These are phyloP conservation scores for Conringia planisiliqua DNA, from an alignment of 345 rosid genomes.

Conservation along the genomic window DNA sequence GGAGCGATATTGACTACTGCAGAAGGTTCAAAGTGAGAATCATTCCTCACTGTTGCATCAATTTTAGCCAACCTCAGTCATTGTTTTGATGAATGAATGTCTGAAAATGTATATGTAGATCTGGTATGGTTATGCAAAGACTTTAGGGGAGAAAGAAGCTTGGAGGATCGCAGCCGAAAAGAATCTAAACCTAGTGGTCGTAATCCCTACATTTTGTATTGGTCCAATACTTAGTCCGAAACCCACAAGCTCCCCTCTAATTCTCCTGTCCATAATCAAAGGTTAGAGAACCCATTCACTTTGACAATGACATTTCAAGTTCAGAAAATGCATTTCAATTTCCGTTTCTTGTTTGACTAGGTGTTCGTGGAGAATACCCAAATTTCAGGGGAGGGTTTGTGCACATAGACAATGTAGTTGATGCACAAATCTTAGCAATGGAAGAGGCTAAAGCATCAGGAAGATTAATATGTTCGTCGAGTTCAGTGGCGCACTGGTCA, in stretches of 20 bases:
- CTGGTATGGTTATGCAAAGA: slow-evolving; percentile 73
- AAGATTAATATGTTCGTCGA: slow-evolving; percentile 58
- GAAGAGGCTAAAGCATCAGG: slow-evolving; percentile 61
- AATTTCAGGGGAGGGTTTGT: slow-evolving; percentile 69
- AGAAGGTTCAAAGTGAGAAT: slow-evolving; percentile 47
- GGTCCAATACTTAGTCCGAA: slow-evolving; percentile 74
- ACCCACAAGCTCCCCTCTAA: slow-evolving; percentile 60
- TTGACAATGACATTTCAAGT: not conserved
- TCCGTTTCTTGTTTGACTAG: not conserved
- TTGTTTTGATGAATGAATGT: not conserved
- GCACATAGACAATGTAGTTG: slow-evolving; percentile 69
- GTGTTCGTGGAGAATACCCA: slow-evolving; percentile 50
- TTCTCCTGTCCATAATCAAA: slow-evolving; percentile 45
- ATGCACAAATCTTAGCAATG: slow-evolving; percentile 70
- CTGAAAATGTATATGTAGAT: slow-evolving; percentile 39
- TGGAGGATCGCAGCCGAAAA: slow-evolving; percentile 61
- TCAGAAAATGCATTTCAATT: not conserved
- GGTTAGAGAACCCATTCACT: slow-evolving; percentile 30
- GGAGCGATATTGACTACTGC: slow-evolving; percentile 81
- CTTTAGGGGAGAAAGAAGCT: slow-evolving; percentile 64
- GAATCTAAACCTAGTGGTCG: slow-evolving; percentile 62
- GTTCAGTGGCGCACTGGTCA: slow-evolving; percentile 72
- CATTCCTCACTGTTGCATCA: not conserved
- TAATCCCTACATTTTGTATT: slow-evolving; percentile 67
- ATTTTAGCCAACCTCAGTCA: not conserved